Evolutionary conservation across 345 rosid species (phyloP).

Genomic region (Litchi chinensis): DNA sequence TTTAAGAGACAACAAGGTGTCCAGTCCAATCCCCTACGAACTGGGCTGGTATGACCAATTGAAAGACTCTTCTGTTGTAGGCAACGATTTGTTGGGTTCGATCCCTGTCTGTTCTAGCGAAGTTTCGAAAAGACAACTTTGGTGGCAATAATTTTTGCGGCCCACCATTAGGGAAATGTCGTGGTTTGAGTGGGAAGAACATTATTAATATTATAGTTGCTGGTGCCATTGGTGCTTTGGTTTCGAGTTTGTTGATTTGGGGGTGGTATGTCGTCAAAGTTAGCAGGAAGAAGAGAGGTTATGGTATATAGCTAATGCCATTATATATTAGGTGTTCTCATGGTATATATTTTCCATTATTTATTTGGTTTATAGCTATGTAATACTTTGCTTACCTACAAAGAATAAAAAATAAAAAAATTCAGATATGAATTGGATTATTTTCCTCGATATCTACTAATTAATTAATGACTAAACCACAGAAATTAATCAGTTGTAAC

Average conservation of each 20-base stretch:
- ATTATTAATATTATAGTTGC: constrained; percentile 45
- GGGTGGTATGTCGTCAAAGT: constrained; percentile 52
- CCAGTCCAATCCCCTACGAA: constrained; percentile 58
- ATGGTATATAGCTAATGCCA: constrained; percentile 18
- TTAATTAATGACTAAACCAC: no score
- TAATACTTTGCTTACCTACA: no score
- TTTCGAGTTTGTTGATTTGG: constrained; percentile 47
- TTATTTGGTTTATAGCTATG: no score
- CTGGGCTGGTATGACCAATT: constrained; percentile 51
- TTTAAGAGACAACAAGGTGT: constrained; percentile 41
- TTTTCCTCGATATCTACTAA: no score
- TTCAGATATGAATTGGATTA: no score
- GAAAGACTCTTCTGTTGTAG: constrained; percentile 42
- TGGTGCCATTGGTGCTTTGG: constrained; percentile 49
- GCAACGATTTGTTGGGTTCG: constrained; percentile 50
- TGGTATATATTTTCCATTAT: no score
- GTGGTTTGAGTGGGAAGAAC: constrained; percentile 45
- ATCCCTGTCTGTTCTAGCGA: constrained; percentile 50
- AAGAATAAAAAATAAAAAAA: no score
- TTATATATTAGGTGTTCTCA: no score
- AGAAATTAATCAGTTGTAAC: no score
- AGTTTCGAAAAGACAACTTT: constrained; percentile 35
- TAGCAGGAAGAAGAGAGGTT: constrained; percentile 38
- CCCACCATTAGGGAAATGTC: constrained; percentile 48
- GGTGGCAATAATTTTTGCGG: constrained; percentile 55